Conservation (phyloP, 768 basidiomycete species). For the Tylopilus rubrobrunneus region DNA sequence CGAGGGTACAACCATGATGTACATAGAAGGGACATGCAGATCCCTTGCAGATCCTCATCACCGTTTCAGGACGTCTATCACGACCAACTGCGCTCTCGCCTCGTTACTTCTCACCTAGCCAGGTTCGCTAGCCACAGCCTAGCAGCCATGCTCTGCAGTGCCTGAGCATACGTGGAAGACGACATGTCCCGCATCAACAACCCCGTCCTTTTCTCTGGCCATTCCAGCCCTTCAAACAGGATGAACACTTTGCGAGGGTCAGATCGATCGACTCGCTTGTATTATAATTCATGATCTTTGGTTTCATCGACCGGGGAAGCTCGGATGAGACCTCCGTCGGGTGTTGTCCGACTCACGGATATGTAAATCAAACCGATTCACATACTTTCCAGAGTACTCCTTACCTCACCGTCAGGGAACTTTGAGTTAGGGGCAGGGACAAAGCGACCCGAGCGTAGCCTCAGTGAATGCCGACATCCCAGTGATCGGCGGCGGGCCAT, state of each 20-base stretch:
- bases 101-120: slow-evolving; percentile 9
- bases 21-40: slow-evolving; percentile 9
- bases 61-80: slow-evolving; percentile 19
- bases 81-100: slow-evolving; percentile 15
- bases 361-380: not conserved
- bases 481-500: too few species aligned
- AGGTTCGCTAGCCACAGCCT: not conserved
- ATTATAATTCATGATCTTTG: not conserved
- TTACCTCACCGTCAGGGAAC: not conserved
- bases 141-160: slow-evolving; percentile 1
- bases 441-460: not conserved
- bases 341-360: slow-evolving; percentile 8
- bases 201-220: not conserved
- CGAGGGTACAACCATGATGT: slow-evolving; percentile 6
- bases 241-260: not conserved
- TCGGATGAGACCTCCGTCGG: slow-evolving; percentile 9
- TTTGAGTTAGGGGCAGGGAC: not conserved
- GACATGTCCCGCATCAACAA: slow-evolving; percentile 3
- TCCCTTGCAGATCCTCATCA: slow-evolving; percentile 21
- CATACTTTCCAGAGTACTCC: not conserved
- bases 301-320: slow-evolving; percentile 11
- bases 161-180: not conserved
- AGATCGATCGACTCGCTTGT: slow-evolving; percentile 3
- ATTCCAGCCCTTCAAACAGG: slow-evolving; percentile 5
- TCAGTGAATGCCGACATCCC: not conserved